Evolutionary conservation across 2,329 filamentous ascomycete species (phyloP), one percentile per base, ranked within the genome.

Genomic region (Epicoccum nigrum): DNA sequence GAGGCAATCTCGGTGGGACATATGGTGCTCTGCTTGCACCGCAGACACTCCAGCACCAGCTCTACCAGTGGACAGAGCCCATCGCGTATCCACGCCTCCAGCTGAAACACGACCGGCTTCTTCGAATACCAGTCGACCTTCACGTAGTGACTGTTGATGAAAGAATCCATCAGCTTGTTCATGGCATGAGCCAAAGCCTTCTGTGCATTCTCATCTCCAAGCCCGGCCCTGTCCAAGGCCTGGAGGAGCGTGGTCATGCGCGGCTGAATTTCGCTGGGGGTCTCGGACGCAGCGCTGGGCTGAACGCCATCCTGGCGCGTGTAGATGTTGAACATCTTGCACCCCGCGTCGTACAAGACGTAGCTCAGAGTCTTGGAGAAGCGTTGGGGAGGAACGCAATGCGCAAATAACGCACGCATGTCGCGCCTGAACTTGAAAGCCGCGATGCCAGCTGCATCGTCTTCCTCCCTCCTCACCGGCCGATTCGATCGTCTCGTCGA

Each of bases 181-280:
- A 91, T 86, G 20, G 88, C 80, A 68, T 88, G 85, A 13, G 87
- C 89, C 63, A 91, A 87, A 28, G 88, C 77, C 23, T 87, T 81
- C 64, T 91, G 86, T 43, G 89, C 88, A 40, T 77, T 79, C 62
- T 89, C 85, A 20, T 86, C 87, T 1, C 85, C 85, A 15, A 92
- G 74, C 0, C 88, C 89, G 17, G 90, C 83, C 38, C 82, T 79
- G 58, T 81, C 76, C 13, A 92, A 74, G 7, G 83, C 81, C 40
- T 82, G 79, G 2, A 88, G 75, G 15, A 90, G 72, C 32, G 77
- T 68, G 23, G 83, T 71, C 38, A 89, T 73, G 41, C 83, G 79
- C 25, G 77, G 74, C 28, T 79, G 77, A 49, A 81, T 77, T 17
- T 60, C 56, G 4, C 61, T 52, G 1, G 58, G 57, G 15, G 63